phyloP scores from a whole-genome alignment of 768 basidiomycete genomes.

The Scleroderma citrinum region DNA sequence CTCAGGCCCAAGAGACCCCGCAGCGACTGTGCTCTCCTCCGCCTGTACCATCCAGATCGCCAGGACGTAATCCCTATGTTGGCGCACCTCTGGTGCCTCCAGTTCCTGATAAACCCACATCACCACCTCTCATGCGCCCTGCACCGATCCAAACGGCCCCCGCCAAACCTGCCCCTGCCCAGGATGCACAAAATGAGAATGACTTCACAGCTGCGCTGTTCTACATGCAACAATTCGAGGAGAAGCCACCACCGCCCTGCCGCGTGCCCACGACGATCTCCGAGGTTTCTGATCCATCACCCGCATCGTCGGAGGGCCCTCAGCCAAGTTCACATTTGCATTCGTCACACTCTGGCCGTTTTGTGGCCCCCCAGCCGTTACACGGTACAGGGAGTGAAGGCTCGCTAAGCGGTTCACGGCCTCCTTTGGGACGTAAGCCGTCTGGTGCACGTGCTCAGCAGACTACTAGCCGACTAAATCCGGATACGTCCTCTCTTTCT shows the following conservation, averaged over 20 bases:
- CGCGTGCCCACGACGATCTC: constrained; percentile 43
- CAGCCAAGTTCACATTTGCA: constrained; percentile 13
- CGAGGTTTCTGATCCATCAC: constrained; percentile 35
- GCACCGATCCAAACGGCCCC: constrained; percentile 17
- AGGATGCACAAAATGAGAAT: constrained; percentile 34
- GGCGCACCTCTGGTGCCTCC: constrained; percentile 17
- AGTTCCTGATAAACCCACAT: constrained; percentile 19
- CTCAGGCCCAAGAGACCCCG: constrained; percentile 1
- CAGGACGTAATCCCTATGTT: constrained; percentile 6
- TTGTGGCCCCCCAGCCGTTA: constrained; percentile 16
- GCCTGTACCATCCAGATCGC: constrained; percentile 7
- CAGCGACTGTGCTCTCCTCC: constrained; percentile 9
- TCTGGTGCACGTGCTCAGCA: constrained; percentile 75
- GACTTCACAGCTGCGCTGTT: constrained; percentile 56
- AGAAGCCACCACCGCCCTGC: constrained; percentile 22
- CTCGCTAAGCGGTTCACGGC: constrained; percentile 33
- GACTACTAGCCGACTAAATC: constrained; percentile 32
- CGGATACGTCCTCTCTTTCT: constrained; percentile 32
- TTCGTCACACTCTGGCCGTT: constrained; percentile 16
- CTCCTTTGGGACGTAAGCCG: constrained; percentile 57
- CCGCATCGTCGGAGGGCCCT: constrained; percentile 26
- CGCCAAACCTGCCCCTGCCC: constrained; percentile 21
- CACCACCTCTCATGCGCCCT: constrained; percentile 8
- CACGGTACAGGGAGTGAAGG: constrained; percentile 26
- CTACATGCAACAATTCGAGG: constrained; percentile 59